Base-by-base conservation (phyloP, 371 early-diverging fungal genomes). In the Blastocladiella emersonii region DNA sequence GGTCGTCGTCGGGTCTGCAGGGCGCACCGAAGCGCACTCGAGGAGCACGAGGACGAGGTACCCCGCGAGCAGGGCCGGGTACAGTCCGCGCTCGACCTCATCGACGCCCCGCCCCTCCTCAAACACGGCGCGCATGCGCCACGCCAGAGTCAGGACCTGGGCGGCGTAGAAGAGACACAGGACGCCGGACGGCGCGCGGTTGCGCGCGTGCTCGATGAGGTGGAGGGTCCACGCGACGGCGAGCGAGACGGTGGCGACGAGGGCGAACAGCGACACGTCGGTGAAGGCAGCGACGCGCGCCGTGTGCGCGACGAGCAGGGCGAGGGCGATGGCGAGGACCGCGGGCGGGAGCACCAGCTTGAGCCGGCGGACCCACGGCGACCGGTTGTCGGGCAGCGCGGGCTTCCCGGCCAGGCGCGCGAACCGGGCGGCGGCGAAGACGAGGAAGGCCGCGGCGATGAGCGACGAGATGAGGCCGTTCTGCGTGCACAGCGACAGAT, bases 101-200 rank as follows among this genome's bases (percentile, higher is more conserved):
- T 12, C 3, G 10, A 44, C 45, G 5, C 7, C 39, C 13, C 7
- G 13, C 19, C 6, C 4, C 49, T 7, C 3, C 7, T 49, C 39
- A 37, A 21, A 5, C 3, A 44, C 19, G 45, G 45, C 45, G 45
- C 45, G 45, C 19, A 44, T 21, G 19, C 45, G 45, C 45, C 45
- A 44, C 17, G 10, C 45, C 19, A 44, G 8, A 21, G 68, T 71
- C 23, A 77, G 45, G 13, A 83, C 64, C 1, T 74, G 74, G 53
- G 84, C 74, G 21, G 89, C 70, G 90, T 91, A 91, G 68, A 81
- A 91, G 56, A 92, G 77, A 60, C 88, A 71, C 34, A 93, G 77
- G 4, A 83, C 73, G 21, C 82, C 78, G 0, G 91, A 90, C 0
- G 88, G 73, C 10, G 85, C 72, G 36, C 79, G 72, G 63, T 80